Percentiles rank a stretch among this genome's conserved stretches.
These are phyloP conservation scores for Vitis amurensis DNA, from an alignment of 164 flowering plant species.

Conservation along the genomic window DNA sequence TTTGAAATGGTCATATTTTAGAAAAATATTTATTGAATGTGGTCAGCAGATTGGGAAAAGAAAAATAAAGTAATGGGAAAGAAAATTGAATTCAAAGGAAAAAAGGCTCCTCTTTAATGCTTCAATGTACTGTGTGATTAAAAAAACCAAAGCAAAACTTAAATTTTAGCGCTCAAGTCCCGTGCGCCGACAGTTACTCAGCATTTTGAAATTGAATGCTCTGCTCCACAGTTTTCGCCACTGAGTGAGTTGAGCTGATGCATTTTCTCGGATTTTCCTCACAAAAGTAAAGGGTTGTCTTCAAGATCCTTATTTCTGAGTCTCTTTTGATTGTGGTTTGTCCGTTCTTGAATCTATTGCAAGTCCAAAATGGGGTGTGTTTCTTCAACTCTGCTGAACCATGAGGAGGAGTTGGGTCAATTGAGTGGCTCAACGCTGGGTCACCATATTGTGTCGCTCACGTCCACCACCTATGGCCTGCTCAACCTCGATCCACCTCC, in stretches of 20 bases:
- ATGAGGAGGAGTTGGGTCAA: slow-evolving; percentile 61
- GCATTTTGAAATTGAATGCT: slow-evolving; percentile 19
- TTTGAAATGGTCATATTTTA: too few species aligned
- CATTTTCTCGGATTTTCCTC: too few species aligned
- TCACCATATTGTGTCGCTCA: slow-evolving; percentile 90
- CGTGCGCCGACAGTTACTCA: not conserved
- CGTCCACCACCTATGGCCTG: slow-evolving; percentile 94
- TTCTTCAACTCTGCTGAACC: slow-evolving; percentile 59
- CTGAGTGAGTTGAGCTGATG: too few species aligned
- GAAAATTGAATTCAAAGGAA: too few species aligned
- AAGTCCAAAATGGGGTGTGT: slow-evolving; percentile 70
- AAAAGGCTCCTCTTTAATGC: too few species aligned
- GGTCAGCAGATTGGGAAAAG: too few species aligned
- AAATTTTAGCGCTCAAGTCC: slow-evolving; percentile 18
- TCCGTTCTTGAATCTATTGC: not conserved
- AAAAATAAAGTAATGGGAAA: too few species aligned
- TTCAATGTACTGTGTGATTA: too few species aligned
- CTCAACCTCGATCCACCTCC: slow-evolving; percentile 67
- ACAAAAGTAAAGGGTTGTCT: not conserved
- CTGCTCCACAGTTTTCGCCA: not conserved
- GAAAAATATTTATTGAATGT: too few species aligned
- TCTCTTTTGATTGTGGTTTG: not conserved
- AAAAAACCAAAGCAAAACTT: not conserved
- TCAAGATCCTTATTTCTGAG: not conserved
- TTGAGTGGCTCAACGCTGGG: slow-evolving; percentile 51